Conservation (phyloP, 2,329 filamentous ascomycete genomes). For the Coniochaeta ligniaria region DNA sequence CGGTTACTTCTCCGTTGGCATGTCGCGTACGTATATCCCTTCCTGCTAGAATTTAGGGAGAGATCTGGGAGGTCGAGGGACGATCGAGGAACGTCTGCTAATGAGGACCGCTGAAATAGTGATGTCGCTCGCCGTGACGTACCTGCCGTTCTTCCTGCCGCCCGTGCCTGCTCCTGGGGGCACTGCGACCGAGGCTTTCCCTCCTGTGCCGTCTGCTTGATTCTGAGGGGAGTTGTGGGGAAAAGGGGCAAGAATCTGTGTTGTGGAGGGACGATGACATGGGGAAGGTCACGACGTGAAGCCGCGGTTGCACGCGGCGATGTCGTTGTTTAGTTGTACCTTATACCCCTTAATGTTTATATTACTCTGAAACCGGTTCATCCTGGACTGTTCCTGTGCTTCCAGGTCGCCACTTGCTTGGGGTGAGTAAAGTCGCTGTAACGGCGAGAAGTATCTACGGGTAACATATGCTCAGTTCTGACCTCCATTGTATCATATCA, state of each 20-base stretch:
- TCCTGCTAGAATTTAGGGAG: neutral
- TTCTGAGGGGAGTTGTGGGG: neutral
- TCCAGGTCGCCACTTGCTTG: neutral
- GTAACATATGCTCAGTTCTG: too few relatives aligned
- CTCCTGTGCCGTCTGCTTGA: conserved; percentile 17
- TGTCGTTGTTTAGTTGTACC: neutral
- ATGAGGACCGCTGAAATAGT: conserved; percentile 11
- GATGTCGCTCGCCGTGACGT: conserved; percentile 27
- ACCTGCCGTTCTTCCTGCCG: conserved; percentile 28
- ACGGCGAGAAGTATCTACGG: too few relatives aligned
- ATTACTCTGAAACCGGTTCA: neutral
- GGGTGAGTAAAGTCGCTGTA: too few relatives aligned
- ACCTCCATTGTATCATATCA: too few relatives aligned
- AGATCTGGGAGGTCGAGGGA: too few relatives aligned
- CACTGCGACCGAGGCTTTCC: conserved; percentile 19
- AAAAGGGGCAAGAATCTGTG: neutral
- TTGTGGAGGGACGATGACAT: neutral
- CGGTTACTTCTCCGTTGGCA: conserved; percentile 27
- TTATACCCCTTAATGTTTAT: conserved; percentile 1
- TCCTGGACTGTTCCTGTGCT: neutral
- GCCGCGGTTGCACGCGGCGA: neutral
- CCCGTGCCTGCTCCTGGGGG: conserved; percentile 14
- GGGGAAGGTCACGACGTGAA: neutral
- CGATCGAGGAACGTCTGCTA: too few relatives aligned
- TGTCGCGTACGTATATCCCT: conserved; percentile 20